Percentiles rank a stretch among this genome's conserved stretches.
These are phyloP conservation scores for Cylindricascospora bacillispora DNA, from an alignment of 1,139 yeast genomes.

Conservation along the genomic window DNA sequence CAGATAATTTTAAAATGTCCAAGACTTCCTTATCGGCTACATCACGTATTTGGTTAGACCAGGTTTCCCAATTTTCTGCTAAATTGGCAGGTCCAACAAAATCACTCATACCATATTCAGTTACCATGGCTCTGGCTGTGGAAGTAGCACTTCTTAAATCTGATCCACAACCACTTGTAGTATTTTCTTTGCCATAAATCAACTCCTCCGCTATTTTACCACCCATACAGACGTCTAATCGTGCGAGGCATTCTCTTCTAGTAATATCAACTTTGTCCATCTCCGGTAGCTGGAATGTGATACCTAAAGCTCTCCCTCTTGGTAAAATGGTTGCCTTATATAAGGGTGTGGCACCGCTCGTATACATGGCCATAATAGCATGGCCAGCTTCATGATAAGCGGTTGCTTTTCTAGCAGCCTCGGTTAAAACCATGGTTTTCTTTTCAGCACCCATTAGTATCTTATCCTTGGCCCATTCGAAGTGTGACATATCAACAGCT, in stretches of 20 bases:
- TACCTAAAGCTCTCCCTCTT: conserved; percentile 91
- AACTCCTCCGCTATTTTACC: conserved; percentile 96
- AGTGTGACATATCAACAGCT: conserved; percentile 79
- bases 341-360: conserved; percentile 90
- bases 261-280: conserved; percentile 96
- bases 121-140: conserved; percentile 94
- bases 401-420: conserved; percentile 83
- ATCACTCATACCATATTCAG: conserved; percentile 93
- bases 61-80: conserved; percentile 81
- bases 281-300: conserved; percentile 94
- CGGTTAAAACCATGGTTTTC: conserved; percentile 93
- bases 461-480: conserved; percentile 99
- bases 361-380: conserved; percentile 92
- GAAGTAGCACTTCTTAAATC: conserved; percentile 83
- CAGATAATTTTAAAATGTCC: conserved; percentile 57
- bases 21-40: conserved; percentile 90
- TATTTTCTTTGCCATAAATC: conserved; percentile 81
- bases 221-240: conserved; percentile 97
- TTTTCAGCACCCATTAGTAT: conserved; percentile 97
- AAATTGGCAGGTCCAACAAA: conserved; percentile 84
- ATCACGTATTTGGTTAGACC: conserved; percentile 84
- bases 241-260: conserved; percentile 75
- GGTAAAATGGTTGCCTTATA: conserved; percentile 96
- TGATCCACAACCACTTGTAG: conserved; percentile 88
- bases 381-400: conserved; percentile 99